phyloP scores from a whole-genome alignment of 2,329 filamentous ascomycete species.

The Cladosporium sp. region DNA sequence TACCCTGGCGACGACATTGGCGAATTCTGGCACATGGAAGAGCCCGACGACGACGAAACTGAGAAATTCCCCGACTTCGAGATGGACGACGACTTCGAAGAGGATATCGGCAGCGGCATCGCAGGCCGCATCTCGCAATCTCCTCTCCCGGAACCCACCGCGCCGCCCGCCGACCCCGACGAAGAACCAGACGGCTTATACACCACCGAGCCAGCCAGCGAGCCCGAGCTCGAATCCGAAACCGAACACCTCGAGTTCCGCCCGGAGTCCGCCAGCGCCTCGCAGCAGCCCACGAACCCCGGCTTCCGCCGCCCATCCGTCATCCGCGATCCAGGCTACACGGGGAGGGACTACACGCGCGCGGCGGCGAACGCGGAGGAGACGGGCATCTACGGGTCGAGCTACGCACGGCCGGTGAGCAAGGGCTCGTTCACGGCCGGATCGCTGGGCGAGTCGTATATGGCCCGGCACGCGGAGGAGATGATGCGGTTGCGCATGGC shows the following conservation, averaged over 20 bases:
- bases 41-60: conserved; percentile 13
- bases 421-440: conserved; percentile 23
- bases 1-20: conserved; percentile 9
- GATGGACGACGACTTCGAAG: conserved; percentile 12
- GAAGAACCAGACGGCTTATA: not conserved
- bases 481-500: conserved; percentile 5
- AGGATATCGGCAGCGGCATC: conserved; percentile 13
- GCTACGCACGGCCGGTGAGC: conserved; percentile 15
- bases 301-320: conserved; percentile 31
- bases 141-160: not conserved
- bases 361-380: conserved; percentile 20
- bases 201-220: not conserved
- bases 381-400: conserved; percentile 23
- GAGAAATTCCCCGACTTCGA: conserved; percentile 8
- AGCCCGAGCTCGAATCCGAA: conserved; percentile 10
- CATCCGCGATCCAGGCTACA: conserved; percentile 25
- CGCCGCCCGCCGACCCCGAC: not conserved
- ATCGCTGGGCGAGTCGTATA: conserved; percentile 30
- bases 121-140: conserved; percentile 10
- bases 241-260: conserved; percentile 20
- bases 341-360: conserved; percentile 18
- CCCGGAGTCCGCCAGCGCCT: conserved; percentile 19
- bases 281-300: conserved; percentile 28
- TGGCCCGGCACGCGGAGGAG: conserved; percentile 29
- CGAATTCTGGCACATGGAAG: conserved; percentile 13